A percentile compares a stretch with the other conserved stretches of the same genome.
Evolutionary conservation across 257 asterid genomes (phyloP).

Genomic region (Capsicum rhomboideum): DNA sequence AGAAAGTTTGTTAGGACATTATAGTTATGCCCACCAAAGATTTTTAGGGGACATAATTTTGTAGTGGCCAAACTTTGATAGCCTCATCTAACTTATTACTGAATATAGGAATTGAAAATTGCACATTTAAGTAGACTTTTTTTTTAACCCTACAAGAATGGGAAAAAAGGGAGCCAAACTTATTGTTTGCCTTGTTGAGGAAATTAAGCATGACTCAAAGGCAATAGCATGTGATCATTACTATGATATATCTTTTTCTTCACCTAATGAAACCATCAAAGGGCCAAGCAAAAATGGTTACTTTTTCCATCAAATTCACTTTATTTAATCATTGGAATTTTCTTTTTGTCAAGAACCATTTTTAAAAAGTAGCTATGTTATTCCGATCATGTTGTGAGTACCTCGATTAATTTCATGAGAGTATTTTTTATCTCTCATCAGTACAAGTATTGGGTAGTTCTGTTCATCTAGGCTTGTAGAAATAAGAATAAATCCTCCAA

Average conservation of each 20-base stretch:
- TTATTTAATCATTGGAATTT: not conserved
- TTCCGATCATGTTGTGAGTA: fast-evolving
- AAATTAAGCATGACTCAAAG: not conserved
- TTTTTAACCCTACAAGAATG: not conserved
- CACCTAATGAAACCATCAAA: not conserved
- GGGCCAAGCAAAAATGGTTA: not conserved
- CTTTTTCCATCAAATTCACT: not conserved
- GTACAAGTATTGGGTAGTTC: not conserved
- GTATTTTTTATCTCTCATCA: not conserved
- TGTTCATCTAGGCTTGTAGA: not conserved
- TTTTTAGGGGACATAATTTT: not conserved
- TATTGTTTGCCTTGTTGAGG: not conserved
- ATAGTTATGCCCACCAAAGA: not conserved
- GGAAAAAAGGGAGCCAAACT: not conserved
- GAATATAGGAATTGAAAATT: not conserved
- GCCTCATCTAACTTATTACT: not conserved
- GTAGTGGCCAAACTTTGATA: conserved; percentile 2
- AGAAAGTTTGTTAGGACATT: conserved; percentile 9
- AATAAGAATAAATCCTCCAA: not conserved
- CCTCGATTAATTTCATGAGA: fast-evolving
- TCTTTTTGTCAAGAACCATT: not conserved
- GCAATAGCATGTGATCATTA: not conserved
- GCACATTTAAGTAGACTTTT: not conserved
- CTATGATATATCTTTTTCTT: not conserved
- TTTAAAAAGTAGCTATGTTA: not conserved